Evolutionary conservation across 345 rosid genomes (phyloP), one percentile per base, ranked within the genome.

Genomic region (Brassica juncea): DNA sequence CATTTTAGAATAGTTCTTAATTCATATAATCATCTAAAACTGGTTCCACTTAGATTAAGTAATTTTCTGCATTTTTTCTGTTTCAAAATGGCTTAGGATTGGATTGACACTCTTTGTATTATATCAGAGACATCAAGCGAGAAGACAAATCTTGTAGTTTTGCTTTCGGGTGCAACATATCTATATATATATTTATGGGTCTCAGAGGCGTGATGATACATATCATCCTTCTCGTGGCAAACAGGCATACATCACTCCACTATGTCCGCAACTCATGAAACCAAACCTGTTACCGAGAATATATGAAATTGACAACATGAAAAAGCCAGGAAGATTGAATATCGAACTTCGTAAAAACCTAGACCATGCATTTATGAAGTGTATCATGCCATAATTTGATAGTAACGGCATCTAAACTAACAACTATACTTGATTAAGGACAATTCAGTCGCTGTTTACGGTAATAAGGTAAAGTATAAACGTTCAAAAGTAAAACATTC

Each of bases 161-260:
- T 88, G 84, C 97, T 91, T 79, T 82, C 86, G 30, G 99, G 91
- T 71, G 83, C 75, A 75, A 89, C 76, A 86, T 23, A 23, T 23
- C 25, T 23, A 92, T 32, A 92, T 81, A 92, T 67, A 83, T 73
- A 86, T 61, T 86, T 86, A 70, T 92, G 82, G 82, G 90, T 92
- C 84, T 89, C 97, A 66, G 97, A 91, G 71, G 93, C 85, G 35
- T 75, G 68, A 71, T 92, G 91, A 63, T 66, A 92, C 84, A 81
- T 92, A 68, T 91, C 97, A 86, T 94, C 95, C 85, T 91, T 85
- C 86, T 94, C 97, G 47, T 92, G 94, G 77, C 91, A 89, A 71
- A 94, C 42, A 10, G 92, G 85, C 97, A 88, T n/a, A 77, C 57
- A 75, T 94, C 99, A 80, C 73, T 85, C 34, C 86, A 82, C 52